Conservation (phyloP, 2,329 filamentous ascomycete species). For the Phoma sp. region DNA sequence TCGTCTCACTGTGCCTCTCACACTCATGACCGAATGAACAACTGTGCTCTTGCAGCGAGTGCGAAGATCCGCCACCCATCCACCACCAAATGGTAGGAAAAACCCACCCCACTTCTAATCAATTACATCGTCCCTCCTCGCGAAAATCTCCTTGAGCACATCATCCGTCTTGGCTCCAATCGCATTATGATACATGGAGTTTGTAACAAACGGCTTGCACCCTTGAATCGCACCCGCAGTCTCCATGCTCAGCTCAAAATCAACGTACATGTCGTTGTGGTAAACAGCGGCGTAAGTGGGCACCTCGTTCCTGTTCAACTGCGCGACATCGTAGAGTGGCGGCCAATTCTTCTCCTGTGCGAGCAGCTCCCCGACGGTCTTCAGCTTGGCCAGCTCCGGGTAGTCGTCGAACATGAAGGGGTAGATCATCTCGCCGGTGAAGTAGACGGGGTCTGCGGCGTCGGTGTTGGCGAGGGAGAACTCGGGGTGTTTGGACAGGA, state of each 20-base stretch:
- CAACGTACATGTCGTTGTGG: conserved; percentile 91
- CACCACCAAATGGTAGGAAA: too few species aligned
- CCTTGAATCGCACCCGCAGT: conserved; percentile 77
- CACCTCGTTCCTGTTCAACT: conserved; percentile 77
- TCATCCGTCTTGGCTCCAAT: conserved; percentile 76
- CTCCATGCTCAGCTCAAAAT: conserved; percentile 73
- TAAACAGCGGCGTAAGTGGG: conserved; percentile 87
- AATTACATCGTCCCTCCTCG: conserved; percentile 72
- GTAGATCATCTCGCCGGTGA: conserved; percentile 93
- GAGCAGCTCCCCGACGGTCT: conserved; percentile 72
- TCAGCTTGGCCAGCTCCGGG: conserved; percentile 73
- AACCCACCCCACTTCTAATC: conserved; percentile 50
- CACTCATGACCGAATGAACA: too few species aligned
- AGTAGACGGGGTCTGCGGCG: conserved; percentile 66
- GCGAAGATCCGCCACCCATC: too few species aligned
- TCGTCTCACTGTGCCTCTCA: too few species aligned
- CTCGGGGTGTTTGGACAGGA: conserved; percentile 59
- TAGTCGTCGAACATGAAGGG: conserved; percentile 85
- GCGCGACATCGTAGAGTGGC: conserved; percentile 74
- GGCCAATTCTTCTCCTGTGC: conserved; percentile 75
- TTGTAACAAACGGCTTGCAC: conserved; percentile 83
- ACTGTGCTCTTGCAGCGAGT: too few species aligned
- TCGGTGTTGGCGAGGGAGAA: conserved; percentile 52
- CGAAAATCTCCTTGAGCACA: conserved; percentile 77
- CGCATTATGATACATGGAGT: conserved; percentile 86